Evolutionary conservation across 805 yeast species (phyloP), one percentile per base, ranked within the genome.

Genomic region (Scheffersomyces coipomensis): DNA sequence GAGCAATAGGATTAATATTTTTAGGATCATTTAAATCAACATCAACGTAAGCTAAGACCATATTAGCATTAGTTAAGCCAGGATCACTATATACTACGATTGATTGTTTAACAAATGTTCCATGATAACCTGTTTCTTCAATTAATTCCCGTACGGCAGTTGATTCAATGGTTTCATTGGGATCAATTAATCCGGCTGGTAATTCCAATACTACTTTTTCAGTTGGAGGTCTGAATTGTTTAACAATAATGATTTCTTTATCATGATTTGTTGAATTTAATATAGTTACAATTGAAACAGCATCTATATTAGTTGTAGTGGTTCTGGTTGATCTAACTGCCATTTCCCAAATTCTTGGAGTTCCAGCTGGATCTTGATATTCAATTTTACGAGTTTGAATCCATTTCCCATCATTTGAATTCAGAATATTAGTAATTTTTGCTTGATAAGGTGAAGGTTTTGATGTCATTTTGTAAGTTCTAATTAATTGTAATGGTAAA

Each of bases 181-280:
- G 88, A 59, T 91, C 99, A 30, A 93, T 76, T 46, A 91, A 69
- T 0, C 99, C 99, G 0, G 99, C 99, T 1, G 99, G 99, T 58
- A 90, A 75, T 62, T 91, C 99, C 45, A 91, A 81, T 54, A 95
- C 84, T 6, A 91, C 88, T 15, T 88, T 91, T 38, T 76, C 83
- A 3, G 85, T 85, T 1, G 99, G 98, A 1, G 98, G 97, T 41
- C 99, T 75, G 66, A 85, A 91, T 60, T 91, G 99, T 56, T 87
- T 88, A 56, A 88, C 91, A 13, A 93, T 66, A 6, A 89, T 74
- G 19, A 78, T 53, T 32, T 64, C 58, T 19, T 51, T 47, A 1
- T 48, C 48, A 3, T 80, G 75, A 16, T 74, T 75, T 5, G 76
- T 64, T 19, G 70, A 63, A 46, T 79, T 73, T 37, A 89, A 62